Base-by-base conservation (phyloP, 2,329 filamentous ascomycete genomes). In the Trichoderma gracile region DNA sequence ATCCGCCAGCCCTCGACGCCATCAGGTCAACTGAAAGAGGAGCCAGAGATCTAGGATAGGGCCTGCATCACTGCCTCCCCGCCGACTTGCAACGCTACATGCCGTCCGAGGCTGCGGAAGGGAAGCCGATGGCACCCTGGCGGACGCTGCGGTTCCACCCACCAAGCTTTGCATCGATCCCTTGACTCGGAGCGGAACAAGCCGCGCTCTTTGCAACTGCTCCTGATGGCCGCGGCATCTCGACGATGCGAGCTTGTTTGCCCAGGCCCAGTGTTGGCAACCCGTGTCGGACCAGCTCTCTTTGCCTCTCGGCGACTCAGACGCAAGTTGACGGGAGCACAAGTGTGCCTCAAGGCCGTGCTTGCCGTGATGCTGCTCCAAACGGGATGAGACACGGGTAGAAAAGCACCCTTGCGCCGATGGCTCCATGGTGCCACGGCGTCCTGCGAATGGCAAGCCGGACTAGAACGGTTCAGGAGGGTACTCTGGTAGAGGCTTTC, bases 71-170 rank as follows among this genome's bases (percentile, higher is more conserved):
- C 33, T 14, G 17, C 42, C 50, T 53, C 33, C 33, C 30, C 15
- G 30, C 30, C 30, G 9, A 30, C 30, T 58, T 27, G 55, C 45
- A 40, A 23, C 43, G 27, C 43, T n/a, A 59, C 47, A 19, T 21
- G 43, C 45, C 52, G 21, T 15, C 52, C 19, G 38, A 55, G 52
- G 49, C 49, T n/a, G 49, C 21, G 57, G 46, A 60, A 50, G 57
- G 57, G 46, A 60, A 50, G 50, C 33, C 57, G 46, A 40, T 8
- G 45, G 46, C 57, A 49, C 49, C 33, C 33, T 60, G 57, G 57
- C 23, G 33, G 43, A 42, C 30, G 46, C 43, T 46, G 3, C 15
- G 46, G 57, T 43, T 38, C 45, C 45, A 27, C 45, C 40, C 45
- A 38, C 45, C 49, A 38, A n/a, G 27, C 56, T 33, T 58, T 25